Percentiles rank a stretch among this genome's conserved stretches.
Conservation (phyloP, 2,329 filamentous ascomycete species). For the Stagonosporopsis cucurbitacearum region DNA sequence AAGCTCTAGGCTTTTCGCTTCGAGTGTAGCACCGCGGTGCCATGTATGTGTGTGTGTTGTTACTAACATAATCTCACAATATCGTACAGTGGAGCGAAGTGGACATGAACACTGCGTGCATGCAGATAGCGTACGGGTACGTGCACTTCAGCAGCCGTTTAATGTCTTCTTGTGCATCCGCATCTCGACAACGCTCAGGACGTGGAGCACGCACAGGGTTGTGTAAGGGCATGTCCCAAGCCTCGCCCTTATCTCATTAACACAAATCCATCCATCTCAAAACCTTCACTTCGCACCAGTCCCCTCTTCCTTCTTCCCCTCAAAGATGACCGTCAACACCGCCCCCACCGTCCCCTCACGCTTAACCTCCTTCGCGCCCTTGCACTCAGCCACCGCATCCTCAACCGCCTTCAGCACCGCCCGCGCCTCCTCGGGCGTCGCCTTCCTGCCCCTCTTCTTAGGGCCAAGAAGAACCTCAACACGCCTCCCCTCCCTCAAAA, state of each 20-base stretch:
- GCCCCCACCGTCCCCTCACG: constrained; percentile 39
- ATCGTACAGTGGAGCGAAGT: not conserved
- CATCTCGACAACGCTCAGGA: not conserved
- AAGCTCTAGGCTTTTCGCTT: constrained; percentile 10
- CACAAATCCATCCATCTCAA: not conserved
- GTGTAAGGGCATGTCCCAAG: not conserved
- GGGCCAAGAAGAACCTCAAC: constrained; percentile 76
- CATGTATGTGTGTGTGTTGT: not conserved
- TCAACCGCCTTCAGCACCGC: constrained; percentile 62
- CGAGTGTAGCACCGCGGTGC: not conserved
- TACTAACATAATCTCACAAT: constrained; percentile 5
- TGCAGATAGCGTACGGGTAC: too few species aligned
- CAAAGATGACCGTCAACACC: constrained; percentile 41
- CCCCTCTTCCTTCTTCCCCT: constrained; percentile 36
- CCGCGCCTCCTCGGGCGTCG: constrained; percentile 64
- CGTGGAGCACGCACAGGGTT: not conserved
- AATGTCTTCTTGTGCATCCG: not conserved
- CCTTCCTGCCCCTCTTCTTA: constrained; percentile 68
- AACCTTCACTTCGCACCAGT: constrained; percentile 1
- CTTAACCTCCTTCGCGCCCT: constrained; percentile 36
- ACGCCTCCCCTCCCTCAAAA: constrained; percentile 74
- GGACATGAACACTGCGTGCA: not conserved
- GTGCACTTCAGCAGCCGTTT: not conserved
- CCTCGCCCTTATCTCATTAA: not conserved
- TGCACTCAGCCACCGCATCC: constrained; percentile 51